Conservation (phyloP, 2,329 filamentous ascomycete genomes). For the Epicoccum sorghinum region DNA sequence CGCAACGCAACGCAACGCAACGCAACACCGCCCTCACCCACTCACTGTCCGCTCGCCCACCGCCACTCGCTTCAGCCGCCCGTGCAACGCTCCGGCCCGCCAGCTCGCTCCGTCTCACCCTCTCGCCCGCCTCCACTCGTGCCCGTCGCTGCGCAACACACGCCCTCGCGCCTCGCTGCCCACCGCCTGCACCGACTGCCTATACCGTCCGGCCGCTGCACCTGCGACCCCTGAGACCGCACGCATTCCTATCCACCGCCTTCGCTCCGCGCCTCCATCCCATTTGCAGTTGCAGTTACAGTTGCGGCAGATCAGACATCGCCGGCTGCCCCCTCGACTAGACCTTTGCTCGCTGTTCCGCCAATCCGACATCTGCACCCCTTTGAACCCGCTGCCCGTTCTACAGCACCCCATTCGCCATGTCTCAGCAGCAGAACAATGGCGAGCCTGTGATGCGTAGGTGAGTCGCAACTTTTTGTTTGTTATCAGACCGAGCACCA, state of each 20-base stretch:
- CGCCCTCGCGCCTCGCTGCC: not conserved
- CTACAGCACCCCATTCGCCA: slow-evolving; percentile 22
- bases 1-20: not conserved
- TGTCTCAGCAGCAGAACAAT: slow-evolving; percentile 45
- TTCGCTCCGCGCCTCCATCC: not conserved
- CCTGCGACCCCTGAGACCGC: slow-evolving; percentile 2
- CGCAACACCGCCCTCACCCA: not conserved
- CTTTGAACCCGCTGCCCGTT: not conserved
- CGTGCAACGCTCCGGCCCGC: slow-evolving; percentile 1
- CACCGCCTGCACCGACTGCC: slow-evolving; percentile 4
- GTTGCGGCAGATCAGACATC: not conserved
- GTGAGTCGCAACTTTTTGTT: slow-evolving; percentile 53
- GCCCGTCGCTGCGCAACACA: not conserved
- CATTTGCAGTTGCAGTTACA: not conserved
- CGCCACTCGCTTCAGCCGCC: slow-evolving; percentile 16
- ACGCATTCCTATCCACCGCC: not conserved
- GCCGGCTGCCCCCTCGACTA: not conserved
- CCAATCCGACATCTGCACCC: slow-evolving; percentile 3
- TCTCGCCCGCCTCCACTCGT: not conserved
- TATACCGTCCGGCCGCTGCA: not conserved
- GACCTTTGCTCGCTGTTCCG: not conserved
- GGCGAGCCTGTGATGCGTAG: slow-evolving; percentile 68
- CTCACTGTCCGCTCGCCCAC: slow-evolving; percentile 4
- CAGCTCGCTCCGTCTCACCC: not conserved
- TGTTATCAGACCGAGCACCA: slow-evolving; percentile 3